Conservation (phyloP, 2,329 filamentous ascomycete genomes). For the Drechslerella dactyloides region DNA sequence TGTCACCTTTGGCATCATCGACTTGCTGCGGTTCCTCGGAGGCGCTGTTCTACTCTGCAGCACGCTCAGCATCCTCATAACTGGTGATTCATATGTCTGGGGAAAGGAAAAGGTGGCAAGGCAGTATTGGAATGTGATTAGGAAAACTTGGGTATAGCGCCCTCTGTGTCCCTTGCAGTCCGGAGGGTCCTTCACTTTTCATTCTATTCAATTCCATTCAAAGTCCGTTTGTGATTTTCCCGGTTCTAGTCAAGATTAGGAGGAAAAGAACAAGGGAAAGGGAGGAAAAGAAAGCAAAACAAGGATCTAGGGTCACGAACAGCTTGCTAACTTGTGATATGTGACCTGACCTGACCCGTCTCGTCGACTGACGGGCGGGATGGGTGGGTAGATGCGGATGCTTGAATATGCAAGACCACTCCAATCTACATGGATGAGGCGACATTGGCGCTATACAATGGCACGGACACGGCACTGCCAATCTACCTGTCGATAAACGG, state of each 20-base stretch:
- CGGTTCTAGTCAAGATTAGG: background rate
- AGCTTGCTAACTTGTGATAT: background rate
- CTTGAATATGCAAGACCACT: slow-evolving; percentile 58
- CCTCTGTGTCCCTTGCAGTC: background rate
- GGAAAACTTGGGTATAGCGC: slow-evolving; percentile 62
- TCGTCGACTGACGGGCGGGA: background rate
- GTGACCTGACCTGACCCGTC: background rate
- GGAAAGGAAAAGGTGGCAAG: slow-evolving; percentile 70
- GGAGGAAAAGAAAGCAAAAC: no score
- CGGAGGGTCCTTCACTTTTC: slow-evolving; percentile 10
- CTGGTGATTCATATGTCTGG: slow-evolving; percentile 75
- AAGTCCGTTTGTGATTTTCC: slow-evolving; percentile 13
- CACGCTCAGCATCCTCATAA: slow-evolving; percentile 77
- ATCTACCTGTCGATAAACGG: slow-evolving; percentile 91
- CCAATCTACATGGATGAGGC: slow-evolving; percentile 75
- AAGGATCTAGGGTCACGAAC: no score
- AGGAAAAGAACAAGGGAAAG: background rate
- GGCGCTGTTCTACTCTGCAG: slow-evolving; percentile 71
- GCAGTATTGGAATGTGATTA: slow-evolving; percentile 66
- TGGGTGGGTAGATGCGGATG: slow-evolving; percentile 15
- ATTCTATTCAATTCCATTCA: background rate
- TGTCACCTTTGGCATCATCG: slow-evolving; percentile 62
- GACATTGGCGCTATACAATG: slow-evolving; percentile 78
- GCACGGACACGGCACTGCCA: slow-evolving; percentile 74
- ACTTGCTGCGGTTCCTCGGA: slow-evolving; percentile 72